These are phyloP conservation scores for Eucalyptus shirleyi DNA, from an alignment of 345 rosid species.

Conservation along the genomic window DNA sequence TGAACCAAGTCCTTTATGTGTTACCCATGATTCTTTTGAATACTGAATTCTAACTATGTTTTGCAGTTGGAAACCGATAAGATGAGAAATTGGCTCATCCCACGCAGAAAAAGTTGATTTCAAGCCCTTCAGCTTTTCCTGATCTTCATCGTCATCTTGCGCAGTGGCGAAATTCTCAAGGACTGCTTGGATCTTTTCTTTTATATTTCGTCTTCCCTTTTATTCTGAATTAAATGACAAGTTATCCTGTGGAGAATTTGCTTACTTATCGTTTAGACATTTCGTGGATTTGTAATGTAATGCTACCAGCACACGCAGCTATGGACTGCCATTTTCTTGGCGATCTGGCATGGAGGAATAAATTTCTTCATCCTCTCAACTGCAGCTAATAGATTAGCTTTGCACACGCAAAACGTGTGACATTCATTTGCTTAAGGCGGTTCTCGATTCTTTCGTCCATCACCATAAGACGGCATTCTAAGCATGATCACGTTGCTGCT, in stretches of 20 bases:
- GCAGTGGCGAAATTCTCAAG: neutral
- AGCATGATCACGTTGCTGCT: neutral
- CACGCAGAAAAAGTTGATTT: fast-evolving
- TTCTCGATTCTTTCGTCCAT: neutral
- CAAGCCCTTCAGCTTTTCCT: neutral
- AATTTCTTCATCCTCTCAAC: neutral
- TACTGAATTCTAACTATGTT: neutral
- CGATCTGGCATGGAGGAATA: neutral
- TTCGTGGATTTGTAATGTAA: fast-evolving
- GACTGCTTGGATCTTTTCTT: neutral
- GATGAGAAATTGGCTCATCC: fast-evolving
- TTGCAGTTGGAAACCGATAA: fast-evolving
- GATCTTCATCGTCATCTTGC: neutral
- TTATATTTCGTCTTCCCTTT: neutral
- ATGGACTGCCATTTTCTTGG: neutral
- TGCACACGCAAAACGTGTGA: too few species aligned
- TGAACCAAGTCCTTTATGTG: neutral
- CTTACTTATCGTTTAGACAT: neutral
- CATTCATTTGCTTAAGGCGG: fast-evolving
- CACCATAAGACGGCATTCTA: neutral
- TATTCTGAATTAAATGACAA: neutral
- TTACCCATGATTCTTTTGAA: neutral
- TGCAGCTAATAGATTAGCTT: neutral
- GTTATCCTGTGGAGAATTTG: fast-evolving
- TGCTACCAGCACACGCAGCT: neutral